Conservation (phyloP, 1,139 yeast genomes). For the Scheffersomyces cryptocercus region DNA sequence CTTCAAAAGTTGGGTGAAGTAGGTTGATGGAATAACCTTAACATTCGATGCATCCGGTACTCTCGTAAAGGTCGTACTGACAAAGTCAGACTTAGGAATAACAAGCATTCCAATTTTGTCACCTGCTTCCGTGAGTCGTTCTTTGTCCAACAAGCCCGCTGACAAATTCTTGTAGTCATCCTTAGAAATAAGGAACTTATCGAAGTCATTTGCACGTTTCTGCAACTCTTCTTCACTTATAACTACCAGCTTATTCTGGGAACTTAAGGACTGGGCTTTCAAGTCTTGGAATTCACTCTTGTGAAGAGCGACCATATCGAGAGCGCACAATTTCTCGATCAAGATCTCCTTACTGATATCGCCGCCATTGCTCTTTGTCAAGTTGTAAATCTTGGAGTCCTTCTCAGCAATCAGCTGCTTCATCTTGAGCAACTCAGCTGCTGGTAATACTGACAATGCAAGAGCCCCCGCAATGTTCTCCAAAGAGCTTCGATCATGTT, state of each 20-base stretch:
- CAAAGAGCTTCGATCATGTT: slow-evolving; percentile 16
- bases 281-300: slow-evolving; percentile 32
- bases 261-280: slow-evolving; percentile 14
- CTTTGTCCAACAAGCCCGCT: slow-evolving; percentile 9
- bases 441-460: slow-evolving; percentile 11
- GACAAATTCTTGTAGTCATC: slow-evolving; percentile 31
- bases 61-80: slow-evolving; percentile 61
- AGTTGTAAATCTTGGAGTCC: slow-evolving; percentile 30
- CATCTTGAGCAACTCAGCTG: slow-evolving; percentile 25
- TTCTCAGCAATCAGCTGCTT: slow-evolving; percentile 36
- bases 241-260: slow-evolving; percentile 13
- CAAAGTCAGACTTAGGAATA: slow-evolving; percentile 55
- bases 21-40: slow-evolving; percentile 62
- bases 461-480: slow-evolving; percentile 10
- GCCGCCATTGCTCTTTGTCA: slow-evolving; percentile 16
- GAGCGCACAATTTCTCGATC: slow-evolving; percentile 41
- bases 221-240: slow-evolving; percentile 19
- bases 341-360: slow-evolving; percentile 25
- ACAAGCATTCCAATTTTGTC: slow-evolving; percentile 47
- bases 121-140: slow-evolving; percentile 11
- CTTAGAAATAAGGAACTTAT: slow-evolving; percentile 44
- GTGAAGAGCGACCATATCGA: slow-evolving; percentile 32
- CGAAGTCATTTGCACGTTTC: slow-evolving; percentile 24
- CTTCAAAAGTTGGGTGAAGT: slow-evolving; percentile 57
- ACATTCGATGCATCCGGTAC: slow-evolving; percentile 58